Conservation (phyloP, 73 alveolate species). For the Uronychia binucleata region DNA sequence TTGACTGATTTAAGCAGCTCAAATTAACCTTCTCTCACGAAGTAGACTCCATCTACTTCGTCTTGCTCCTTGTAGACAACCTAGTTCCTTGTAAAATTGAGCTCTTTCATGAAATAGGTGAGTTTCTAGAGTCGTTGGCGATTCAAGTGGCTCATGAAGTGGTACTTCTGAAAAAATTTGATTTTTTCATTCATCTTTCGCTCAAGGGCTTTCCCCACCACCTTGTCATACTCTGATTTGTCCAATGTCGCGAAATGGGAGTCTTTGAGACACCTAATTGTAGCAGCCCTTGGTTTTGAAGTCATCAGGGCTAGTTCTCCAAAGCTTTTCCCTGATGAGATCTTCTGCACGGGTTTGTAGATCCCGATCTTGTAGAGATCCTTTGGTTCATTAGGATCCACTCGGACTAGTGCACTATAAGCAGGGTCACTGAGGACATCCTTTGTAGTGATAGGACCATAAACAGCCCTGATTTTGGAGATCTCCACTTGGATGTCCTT, state of each 20-base stretch:
- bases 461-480: background rate
- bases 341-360: slow-evolving; percentile 18
- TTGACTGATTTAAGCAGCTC: slow-evolving; percentile 24
- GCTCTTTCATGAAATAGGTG: slow-evolving; percentile 15
- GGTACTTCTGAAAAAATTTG: slow-evolving; percentile 11
- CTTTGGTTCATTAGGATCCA: background rate
- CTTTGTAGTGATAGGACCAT: background rate
- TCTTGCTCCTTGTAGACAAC: slow-evolving; percentile 13
- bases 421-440: background rate
- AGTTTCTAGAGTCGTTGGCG: slow-evolving; percentile 8
- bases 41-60: slow-evolving; percentile 31
- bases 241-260: slow-evolving; percentile 21
- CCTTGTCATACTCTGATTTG: slow-evolving; percentile 24
- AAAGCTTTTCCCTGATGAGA: slow-evolving; percentile 45
- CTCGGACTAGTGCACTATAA: background rate
- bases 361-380: background rate
- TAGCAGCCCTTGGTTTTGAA: slow-evolving; percentile 43
- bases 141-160: slow-evolving; percentile 8
- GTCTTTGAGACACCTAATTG: slow-evolving; percentile 28
- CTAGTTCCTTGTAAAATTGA: slow-evolving; percentile 13
- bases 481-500: background rate
- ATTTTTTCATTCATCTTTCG: slow-evolving; percentile 28
- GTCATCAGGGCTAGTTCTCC: slow-evolving; percentile 50
- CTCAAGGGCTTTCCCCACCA: slow-evolving; percentile 14
- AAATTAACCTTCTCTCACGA: slow-evolving; percentile 48